A percentile compares a stretch with the other conserved stretches of the same genome.
Conservation (phyloP, 2,329 filamentous ascomycete species). For the Hyphodiscus sp. region DNA sequence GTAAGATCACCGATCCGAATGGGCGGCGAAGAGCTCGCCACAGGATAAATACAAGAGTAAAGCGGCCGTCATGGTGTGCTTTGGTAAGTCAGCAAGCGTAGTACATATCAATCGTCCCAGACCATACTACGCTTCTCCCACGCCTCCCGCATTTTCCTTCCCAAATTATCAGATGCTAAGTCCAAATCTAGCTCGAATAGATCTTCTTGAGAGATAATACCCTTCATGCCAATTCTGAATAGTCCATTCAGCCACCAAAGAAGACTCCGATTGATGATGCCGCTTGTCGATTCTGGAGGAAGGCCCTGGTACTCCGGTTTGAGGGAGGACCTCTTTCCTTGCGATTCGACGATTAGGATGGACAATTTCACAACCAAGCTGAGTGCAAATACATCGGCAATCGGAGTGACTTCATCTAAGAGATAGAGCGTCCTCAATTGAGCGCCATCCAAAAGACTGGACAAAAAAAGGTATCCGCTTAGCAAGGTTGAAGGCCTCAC, state of each 20-base stretch:
- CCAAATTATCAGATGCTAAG: conserved; percentile 1
- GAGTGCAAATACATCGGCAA: conserved; percentile 2
- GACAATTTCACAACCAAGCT: conserved; percentile 4
- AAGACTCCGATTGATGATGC: conserved; percentile 28
- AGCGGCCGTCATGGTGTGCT: background rate
- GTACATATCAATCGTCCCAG: background rate
- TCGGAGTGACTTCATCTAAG: background rate
- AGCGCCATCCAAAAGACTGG: conserved; percentile 6
- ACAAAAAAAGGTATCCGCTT: conserved; percentile 7
- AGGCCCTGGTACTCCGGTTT: background rate
- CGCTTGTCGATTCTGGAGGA: conserved; percentile 18
- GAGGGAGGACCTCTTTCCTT: conserved; percentile 9
- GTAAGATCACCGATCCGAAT: conserved; percentile 10
- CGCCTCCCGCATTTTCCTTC: background rate
- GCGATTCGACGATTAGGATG: conserved; percentile 10
- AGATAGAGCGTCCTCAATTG: conserved; percentile 10
- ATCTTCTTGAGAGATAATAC: conserved; percentile 23
- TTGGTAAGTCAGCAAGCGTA: background rate
- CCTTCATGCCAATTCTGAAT: conserved; percentile 25
- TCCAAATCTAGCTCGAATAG: conserved; percentile 17
- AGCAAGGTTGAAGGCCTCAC: conserved; percentile 11
- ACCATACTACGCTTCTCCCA: conserved; percentile 3
- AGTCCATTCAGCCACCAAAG: conserved; percentile 32
- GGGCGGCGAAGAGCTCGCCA: conserved; percentile 3
- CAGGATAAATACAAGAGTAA: conserved; percentile 1